A percentile compares a stretch with the other conserved stretches of the same genome.
Conservation (phyloP, 2,329 filamentous ascomycete species). For the Aschersonia sp. region DNA sequence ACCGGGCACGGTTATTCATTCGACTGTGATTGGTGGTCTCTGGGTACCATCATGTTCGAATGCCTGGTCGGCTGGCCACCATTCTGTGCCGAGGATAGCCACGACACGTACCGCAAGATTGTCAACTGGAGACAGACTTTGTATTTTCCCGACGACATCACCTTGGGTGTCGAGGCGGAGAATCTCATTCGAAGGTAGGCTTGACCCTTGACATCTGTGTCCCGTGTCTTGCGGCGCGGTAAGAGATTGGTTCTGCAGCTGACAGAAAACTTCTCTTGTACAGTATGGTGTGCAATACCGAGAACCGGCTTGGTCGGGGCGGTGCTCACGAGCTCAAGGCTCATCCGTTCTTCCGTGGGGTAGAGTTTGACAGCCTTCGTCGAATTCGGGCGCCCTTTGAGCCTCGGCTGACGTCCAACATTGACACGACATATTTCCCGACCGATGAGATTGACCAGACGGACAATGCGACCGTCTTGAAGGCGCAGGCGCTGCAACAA, state of each 20-base stretch:
- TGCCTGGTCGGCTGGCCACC: conserved; percentile 97
- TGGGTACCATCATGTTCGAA: conserved; percentile 99
- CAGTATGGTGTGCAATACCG: conserved; percentile 86
- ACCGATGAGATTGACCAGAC: conserved; percentile 97
- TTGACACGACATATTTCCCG: conserved; percentile 97
- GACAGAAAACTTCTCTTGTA: neutral
- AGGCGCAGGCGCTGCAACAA: conserved; percentile 65
- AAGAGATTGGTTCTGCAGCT: neutral
- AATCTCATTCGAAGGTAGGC: conserved; percentile 79
- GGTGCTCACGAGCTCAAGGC: conserved; percentile 86
- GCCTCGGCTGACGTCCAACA: conserved; percentile 80
- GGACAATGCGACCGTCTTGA: conserved; percentile 76
- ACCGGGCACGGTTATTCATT: conserved; percentile 92
- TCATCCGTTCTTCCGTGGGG: conserved; percentile 92
- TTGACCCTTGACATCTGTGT: neutral
- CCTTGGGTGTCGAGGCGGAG: conserved; percentile 77
- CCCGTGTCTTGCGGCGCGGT: neutral
- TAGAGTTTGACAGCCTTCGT: conserved; percentile 86
- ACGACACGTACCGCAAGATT: conserved; percentile 98
- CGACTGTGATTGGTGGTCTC: conserved; percentile 97
- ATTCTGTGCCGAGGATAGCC: conserved; percentile 94
- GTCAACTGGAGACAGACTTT: conserved; percentile 94
- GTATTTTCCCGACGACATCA: conserved; percentile 93
- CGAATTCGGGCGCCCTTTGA: conserved; percentile 93
- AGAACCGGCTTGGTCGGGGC: conserved; percentile 76